These are phyloP conservation scores for Jackrogersella minutella DNA, from an alignment of 495 filamentous ascomycete genomes.

Conservation along the genomic window DNA sequence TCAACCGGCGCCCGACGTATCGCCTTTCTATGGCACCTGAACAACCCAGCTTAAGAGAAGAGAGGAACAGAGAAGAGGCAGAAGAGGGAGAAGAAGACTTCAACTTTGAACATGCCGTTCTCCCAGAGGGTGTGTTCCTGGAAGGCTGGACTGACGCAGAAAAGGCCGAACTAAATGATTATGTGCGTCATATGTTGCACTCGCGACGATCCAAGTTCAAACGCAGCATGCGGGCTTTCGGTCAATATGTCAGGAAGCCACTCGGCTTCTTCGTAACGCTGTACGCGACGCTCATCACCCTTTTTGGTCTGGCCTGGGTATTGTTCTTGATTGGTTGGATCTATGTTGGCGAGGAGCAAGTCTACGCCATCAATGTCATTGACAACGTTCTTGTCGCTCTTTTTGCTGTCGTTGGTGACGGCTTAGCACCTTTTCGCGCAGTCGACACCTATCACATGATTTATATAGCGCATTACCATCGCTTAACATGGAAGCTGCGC, in stretches of 20 bases:
- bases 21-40: slow-evolving; percentile 64
- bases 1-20: slow-evolving; percentile 79
- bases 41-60: slow-evolving; percentile 1
- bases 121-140: slow-evolving; percentile 69
- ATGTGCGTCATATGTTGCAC: slow-evolving; percentile 83
- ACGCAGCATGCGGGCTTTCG: slow-evolving; percentile 76
- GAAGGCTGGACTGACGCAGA: slow-evolving; percentile 75
- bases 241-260: slow-evolving; percentile 74
- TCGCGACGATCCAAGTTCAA: slow-evolving; percentile 79
- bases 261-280: slow-evolving; percentile 79
- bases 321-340: slow-evolving; percentile 89
- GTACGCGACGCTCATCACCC: slow-evolving; percentile 80
- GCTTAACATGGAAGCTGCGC: slow-evolving; percentile 75
- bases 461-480: slow-evolving; percentile 68
- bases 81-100: slow-evolving; percentile 38
- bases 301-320: slow-evolving; percentile 84
- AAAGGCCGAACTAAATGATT: slow-evolving; percentile 76
- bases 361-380: slow-evolving; percentile 76
- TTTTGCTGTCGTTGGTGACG: slow-evolving; percentile 80
- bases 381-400: slow-evolving; percentile 80
- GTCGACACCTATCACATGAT: slow-evolving; percentile 86
- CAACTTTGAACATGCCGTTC: slow-evolving; percentile 57
- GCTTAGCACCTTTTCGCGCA: slow-evolving; percentile 76
- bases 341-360: slow-evolving; percentile 74
- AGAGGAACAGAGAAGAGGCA: slow-evolving; percentile 37